Base-by-base conservation (phyloP, 1,284 basidiomycete species). In the Ustilago sp. region DNA sequence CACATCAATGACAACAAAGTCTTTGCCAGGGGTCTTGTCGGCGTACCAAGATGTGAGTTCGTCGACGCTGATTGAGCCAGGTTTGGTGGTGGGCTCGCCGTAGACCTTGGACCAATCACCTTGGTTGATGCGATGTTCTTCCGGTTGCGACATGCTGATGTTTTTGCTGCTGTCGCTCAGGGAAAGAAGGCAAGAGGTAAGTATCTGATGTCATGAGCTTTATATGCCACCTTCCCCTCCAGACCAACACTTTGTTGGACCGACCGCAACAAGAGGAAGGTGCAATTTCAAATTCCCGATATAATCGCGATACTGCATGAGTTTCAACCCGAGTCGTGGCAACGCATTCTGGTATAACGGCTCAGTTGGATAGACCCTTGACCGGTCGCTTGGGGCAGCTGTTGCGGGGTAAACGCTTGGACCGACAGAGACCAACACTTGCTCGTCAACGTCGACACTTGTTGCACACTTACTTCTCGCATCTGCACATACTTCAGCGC, bases 1-100 rank as follows among this genome's bases (percentile, higher is more conserved):
- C 31, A 82, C 80, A 53, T 82, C 80, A 36, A 82, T 60, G 23
- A 82, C 71, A 39, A 80, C 58, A 61, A 77, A 82, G 60, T 79
- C 73, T 38, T 57, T 66, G 17, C 76, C 79, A 1, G 71, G 63
- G 4, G 62, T 62, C 56, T 75, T 69, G 53, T 63, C 45, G 34
- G 39, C 13, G 23, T 59, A 71, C 74, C 74, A 76, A 19, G 52
- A 56, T 17, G 64, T 68, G 45, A 76, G 68, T 52, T 76, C 68
- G 36, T 76, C 74, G 54, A 71, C 68, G 56, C 62, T 73, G 62
- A 77, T 70, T 9, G 58, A 52, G 28, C 74, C 77, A 8, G 70
- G 68, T 56, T 74, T 68, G 35, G 70, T 60, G 6, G 58, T 50
- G 15, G 71, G 68, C 52, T 63, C 67, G 48, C 68, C 67, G 38